Conservation (phyloP, 129 eudicot genomes). For the Artemisia tridentata region DNA sequence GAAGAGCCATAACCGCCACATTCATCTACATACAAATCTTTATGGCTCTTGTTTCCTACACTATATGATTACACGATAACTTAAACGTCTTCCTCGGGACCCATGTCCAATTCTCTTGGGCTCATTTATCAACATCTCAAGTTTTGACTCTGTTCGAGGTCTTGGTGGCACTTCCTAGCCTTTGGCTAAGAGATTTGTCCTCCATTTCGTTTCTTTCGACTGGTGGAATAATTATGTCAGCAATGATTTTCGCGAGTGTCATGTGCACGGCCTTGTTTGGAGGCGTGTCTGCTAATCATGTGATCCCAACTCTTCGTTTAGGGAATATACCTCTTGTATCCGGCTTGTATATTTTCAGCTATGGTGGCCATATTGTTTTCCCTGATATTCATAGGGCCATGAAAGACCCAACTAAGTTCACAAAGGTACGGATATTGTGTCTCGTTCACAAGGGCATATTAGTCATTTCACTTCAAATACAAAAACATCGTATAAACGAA, state of each 20-base stretch:
- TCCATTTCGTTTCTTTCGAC: constrained; percentile 73
- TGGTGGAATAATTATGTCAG: constrained; percentile 75
- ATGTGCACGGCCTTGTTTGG: constrained; percentile 68
- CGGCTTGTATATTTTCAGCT: constrained; percentile 66
- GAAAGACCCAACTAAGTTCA: constrained; percentile 90
- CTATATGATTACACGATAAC: constrained; percentile 93
- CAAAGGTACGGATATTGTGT: constrained; percentile 51
- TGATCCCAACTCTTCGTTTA: constrained; percentile 57
- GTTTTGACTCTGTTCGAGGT: constrained; percentile 59
- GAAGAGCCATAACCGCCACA: constrained; percentile 48
- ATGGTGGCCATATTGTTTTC: constrained; percentile 85
- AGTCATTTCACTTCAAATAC: background rate
- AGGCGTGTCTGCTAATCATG: constrained; percentile 46
- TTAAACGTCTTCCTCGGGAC: constrained; percentile 54
- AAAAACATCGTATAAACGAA: too few relatives aligned
- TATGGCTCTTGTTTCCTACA: constrained; percentile 93
- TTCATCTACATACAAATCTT: constrained; percentile 79
- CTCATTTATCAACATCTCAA: constrained; percentile 49
- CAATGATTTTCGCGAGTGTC: constrained; percentile 59
- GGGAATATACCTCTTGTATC: constrained; percentile 65
- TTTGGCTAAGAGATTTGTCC: constrained; percentile 78
- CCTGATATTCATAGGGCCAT: constrained; percentile 78
- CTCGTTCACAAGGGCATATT: background rate
- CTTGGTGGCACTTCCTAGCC: constrained; percentile 73
- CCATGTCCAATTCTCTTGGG: constrained; percentile 34